Base-by-base conservation (phyloP, 1,284 basidiomycete genomes). In the Trametes sp. region DNA sequence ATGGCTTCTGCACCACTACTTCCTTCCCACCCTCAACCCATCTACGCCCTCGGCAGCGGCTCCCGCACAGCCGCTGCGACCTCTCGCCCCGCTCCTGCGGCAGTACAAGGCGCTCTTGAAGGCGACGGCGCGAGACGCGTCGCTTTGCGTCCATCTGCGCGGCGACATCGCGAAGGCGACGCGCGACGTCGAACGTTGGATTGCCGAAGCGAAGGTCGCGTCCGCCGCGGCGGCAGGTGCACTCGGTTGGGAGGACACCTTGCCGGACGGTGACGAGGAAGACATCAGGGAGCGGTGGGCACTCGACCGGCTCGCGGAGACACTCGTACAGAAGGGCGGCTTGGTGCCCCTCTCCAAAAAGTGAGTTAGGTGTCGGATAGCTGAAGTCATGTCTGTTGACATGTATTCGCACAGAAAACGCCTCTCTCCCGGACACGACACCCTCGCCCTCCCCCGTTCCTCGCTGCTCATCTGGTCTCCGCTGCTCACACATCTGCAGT, bases 1-100 rank as follows among this genome's bases (percentile, higher is more conserved):
- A 49, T 95, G 93, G 93, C 82, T 95, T 38, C 78, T 95, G 24
- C 84, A 91, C 67, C 88, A 93, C 68, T 94, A 95, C 76, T 89
- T 93, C 80, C 80, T 90, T 58, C 86, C 94, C 23, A 85, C 86
- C 35, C 74, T 93, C n/a, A 89, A 88, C 66, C 87, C 88, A 0
- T 80, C 83, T 3, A 75, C 78, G 13, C 71, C 77, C 46, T 75
- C 31, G 66, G 45, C 14, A 41, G 4, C 59, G 21, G 70, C 57
- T 50, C 58, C 59, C 45, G 44, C 55, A n/a, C 70, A 54, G 36
- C 57, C 81, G 38, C 69, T 87, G 33, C 83, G 85, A 7, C 81
- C 87, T 0, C 71, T 91, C 5, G 70, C 77, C 0, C 89, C 92
- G 6, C 73, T 88, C 16, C 75, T 95, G 31, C 86, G 85, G 64